Base-by-base conservation (phyloP, 202 grass and related monocot genomes). In the Eragrostis tef region DNA sequence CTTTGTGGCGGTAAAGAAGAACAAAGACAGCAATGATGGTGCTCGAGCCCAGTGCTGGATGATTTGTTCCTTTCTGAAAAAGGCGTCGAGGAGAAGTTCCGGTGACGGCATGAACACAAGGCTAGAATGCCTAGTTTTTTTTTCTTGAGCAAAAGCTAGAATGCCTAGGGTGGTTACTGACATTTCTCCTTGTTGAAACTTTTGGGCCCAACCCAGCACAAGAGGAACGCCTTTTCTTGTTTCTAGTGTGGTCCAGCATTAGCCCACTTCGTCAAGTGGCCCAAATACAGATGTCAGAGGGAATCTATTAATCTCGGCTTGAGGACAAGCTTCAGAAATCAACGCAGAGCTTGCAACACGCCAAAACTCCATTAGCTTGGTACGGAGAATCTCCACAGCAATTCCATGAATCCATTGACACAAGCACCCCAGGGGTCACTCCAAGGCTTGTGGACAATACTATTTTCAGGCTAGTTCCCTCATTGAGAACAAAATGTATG, bases 181-280 rank as follows among this genome's bases (percentile, higher is more conserved):
- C 24, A 64, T 36, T 16, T 19, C 31, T 29, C 29, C 29, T 17
- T 64, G 27, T 9, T 36, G 61, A 64, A 19, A 17, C 29, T 65
- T 65, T 65, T 41, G 31, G 31, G 13, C 62, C 31, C 31, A 65
- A 6, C 29, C 62, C 62, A 65, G 31, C 31, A 7, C 62, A 41
- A 65, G 29, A 65, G 6, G 62, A 65, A n/a, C 31, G 12, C 24
- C 68, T 49, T 49, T 70, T 16, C 46, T 21, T 64, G 43, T 34
- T 31, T 57, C 74, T 64, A 36, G 75, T 64, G 15, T 77, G 75
- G 75, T 50, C 75, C 75, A 64, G 6, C 29, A 36, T 34, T 8
- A 39, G 59, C 25, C 59, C 58, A 49, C 22, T 0, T 26, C 0
- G 17, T 0, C 2, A 42, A 26, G 12, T 52, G 44, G 45, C 45